Evolutionary conservation across 441 rosid genomes (phyloP).

Genomic region (Gossypium aridum): DNA sequence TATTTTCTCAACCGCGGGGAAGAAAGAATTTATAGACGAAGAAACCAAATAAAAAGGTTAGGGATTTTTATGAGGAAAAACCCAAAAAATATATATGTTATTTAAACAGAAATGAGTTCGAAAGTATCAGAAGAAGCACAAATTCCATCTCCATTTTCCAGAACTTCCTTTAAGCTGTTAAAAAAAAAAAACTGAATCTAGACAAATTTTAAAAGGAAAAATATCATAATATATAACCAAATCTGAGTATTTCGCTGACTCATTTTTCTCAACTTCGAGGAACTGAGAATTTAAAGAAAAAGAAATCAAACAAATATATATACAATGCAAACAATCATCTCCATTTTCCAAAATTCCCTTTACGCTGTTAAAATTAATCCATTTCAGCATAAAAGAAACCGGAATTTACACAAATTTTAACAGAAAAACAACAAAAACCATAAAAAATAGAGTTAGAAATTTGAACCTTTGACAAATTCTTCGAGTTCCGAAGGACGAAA

Average conservation of each 20-base stretch:
- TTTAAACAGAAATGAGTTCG: not conserved
- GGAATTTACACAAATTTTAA: not conserved
- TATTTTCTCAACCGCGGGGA: not conserved
- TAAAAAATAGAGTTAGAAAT: not conserved
- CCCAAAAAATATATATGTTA: not conserved
- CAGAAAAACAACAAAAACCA: not conserved
- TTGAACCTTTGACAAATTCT: constrained; percentile 88
- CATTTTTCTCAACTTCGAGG: not conserved
- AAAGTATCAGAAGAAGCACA: not conserved
- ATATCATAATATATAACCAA: not conserved
- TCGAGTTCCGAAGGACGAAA: constrained; percentile 64
- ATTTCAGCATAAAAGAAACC: not conserved
- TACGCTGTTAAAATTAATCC: not conserved
- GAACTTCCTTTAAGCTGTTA: not conserved
- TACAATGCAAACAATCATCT: not conserved
- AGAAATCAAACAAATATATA: no score
- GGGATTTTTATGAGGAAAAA: not conserved
- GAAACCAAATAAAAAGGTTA: not conserved
- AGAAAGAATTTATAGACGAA: not conserved
- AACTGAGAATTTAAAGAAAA: no score
- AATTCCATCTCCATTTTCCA: not conserved
- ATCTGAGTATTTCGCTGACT: not conserved
- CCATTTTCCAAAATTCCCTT: not conserved
- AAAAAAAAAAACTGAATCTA: not conserved
- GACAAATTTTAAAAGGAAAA: not conserved